Percentiles rank a stretch among this genome's conserved stretches.
Evolutionary conservation across 2,329 filamentous ascomycete species (phyloP).

Genomic region (Whalleya microplaca): DNA sequence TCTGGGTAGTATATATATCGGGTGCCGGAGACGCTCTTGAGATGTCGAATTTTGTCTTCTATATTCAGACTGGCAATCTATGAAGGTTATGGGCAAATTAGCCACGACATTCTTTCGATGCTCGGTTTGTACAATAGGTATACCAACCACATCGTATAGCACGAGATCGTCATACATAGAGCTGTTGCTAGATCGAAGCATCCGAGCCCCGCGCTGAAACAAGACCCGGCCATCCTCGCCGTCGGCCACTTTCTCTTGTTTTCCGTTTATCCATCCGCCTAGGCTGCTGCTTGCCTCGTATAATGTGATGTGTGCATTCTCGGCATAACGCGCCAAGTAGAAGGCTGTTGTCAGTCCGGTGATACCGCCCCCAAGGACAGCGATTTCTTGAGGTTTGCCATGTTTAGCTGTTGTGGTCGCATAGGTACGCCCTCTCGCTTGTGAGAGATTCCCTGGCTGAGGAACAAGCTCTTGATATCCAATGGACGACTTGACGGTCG

Average conservation of each 20-base stretch:
- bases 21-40: constrained; percentile 52
- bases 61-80: constrained; percentile 64
- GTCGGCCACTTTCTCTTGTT: constrained; percentile 59
- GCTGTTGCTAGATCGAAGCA: constrained; percentile 59
- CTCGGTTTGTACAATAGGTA: constrained; percentile 30
- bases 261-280: constrained; percentile 84
- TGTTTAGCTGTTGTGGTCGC: constrained; percentile 17
- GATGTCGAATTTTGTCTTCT: constrained; percentile 56
- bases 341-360: constrained; percentile 80
- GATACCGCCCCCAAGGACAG: constrained; percentile 79
- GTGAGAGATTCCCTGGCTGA: not conserved
- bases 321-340: constrained; percentile 72
- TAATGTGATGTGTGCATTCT: constrained; percentile 71
- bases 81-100: constrained; percentile 13
- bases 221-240: constrained; percentile 62
- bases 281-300: constrained; percentile 73
- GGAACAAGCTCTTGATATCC: not conserved
- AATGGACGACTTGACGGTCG: constrained; percentile 10
- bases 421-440: constrained; percentile 15
- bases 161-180: constrained; percentile 63
- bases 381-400: constrained; percentile 48
- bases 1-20: constrained; percentile 91
- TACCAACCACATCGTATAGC: constrained; percentile 70
- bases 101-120: constrained; percentile 8
- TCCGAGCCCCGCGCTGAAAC: constrained; percentile 85